phyloP scores from a whole-genome alignment of 345 rosid genomes.

The Iberis pinnata region DNA sequence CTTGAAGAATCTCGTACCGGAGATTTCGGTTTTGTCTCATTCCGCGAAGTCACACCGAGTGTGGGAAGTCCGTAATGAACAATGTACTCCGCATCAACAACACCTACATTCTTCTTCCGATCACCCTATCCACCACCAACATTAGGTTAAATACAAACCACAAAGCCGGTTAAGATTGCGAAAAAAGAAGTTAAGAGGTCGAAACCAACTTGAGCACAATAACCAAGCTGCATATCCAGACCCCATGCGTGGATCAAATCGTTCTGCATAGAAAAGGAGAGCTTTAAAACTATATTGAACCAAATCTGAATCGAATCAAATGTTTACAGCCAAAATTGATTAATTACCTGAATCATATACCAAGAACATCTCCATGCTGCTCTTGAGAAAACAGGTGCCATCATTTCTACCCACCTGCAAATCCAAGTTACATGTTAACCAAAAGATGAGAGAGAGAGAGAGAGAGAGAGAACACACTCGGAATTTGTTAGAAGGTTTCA shows the following conservation, averaged over 20 bases:
- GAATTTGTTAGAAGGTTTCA: constrained; percentile 14
- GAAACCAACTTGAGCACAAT: constrained; percentile 73
- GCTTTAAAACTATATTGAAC: neutral
- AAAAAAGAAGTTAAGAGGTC: neutral
- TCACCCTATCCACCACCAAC: constrained; percentile 48
- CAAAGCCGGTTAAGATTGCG: neutral
- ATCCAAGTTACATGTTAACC: constrained; percentile 4
- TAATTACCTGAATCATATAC: constrained; percentile 98
- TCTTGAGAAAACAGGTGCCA: constrained; percentile 95
- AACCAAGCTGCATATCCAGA: constrained; percentile 75
- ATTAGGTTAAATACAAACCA: neutral
- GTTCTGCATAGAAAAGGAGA: constrained; percentile 40
- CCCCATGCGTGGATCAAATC: constrained; percentile 98
- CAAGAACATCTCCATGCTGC: constrained; percentile 88
- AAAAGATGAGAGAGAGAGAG: neutral
- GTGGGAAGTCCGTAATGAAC: constrained; percentile 77
- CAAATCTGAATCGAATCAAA: neutral
- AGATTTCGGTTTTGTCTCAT: constrained; percentile 15
- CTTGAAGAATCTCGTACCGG: constrained; percentile 21
- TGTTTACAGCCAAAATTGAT: too few relatives aligned
- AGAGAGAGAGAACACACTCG: neutral
- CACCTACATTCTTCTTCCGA: constrained; percentile 77
- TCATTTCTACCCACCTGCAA: constrained; percentile 94
- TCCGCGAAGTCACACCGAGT: constrained; percentile 41
- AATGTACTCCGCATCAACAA: constrained; percentile 83